phyloP scores from a whole-genome alignment of 2,329 filamentous ascomycete species.

The Colletotrichum navitas region DNA sequence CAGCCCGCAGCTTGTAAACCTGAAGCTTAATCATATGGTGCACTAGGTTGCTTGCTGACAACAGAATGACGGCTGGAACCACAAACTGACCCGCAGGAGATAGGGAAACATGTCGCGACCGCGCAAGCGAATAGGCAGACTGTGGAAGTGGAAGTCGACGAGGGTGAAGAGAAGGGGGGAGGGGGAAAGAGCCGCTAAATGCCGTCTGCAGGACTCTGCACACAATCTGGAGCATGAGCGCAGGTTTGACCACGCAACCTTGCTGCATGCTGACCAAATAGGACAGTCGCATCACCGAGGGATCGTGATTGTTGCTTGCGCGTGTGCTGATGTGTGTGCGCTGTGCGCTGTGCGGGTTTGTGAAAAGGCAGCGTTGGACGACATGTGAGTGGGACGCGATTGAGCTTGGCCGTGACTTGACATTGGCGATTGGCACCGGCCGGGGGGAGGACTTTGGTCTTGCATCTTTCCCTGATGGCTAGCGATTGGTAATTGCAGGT shows the following conservation, averaged over 20 bases:
- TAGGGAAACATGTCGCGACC: background rate
- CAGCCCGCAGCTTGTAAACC: background rate
- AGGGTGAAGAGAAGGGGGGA: background rate
- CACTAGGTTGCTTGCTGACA: background rate
- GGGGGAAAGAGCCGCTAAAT: slow-evolving; percentile 32
- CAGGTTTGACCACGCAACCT: slow-evolving; percentile 27
- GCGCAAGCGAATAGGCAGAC: slow-evolving; percentile 1
- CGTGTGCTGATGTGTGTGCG: background rate
- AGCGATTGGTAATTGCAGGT: background rate
- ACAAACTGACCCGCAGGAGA: background rate
- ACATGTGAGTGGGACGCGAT: slow-evolving; percentile 32
- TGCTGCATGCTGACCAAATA: slow-evolving; percentile 24
- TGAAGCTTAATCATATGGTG: slow-evolving; percentile 2
- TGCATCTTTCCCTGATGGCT: background rate
- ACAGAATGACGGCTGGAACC: background rate
- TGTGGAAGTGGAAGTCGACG: background rate
- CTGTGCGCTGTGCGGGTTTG: background rate
- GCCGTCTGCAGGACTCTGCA: slow-evolving; percentile 35
- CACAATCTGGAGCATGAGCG: slow-evolving; percentile 31
- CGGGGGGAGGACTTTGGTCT: background rate
- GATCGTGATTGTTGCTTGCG: slow-evolving; percentile 4
- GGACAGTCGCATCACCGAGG: slow-evolving; percentile 31
- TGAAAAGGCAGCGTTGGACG: background rate
- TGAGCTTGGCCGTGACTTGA: slow-evolving; percentile 6
- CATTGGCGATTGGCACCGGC: slow-evolving; percentile 12